Evolutionary conservation across 805 yeast species (phyloP).

Genomic region (Diddensiella santjacobensis): DNA sequence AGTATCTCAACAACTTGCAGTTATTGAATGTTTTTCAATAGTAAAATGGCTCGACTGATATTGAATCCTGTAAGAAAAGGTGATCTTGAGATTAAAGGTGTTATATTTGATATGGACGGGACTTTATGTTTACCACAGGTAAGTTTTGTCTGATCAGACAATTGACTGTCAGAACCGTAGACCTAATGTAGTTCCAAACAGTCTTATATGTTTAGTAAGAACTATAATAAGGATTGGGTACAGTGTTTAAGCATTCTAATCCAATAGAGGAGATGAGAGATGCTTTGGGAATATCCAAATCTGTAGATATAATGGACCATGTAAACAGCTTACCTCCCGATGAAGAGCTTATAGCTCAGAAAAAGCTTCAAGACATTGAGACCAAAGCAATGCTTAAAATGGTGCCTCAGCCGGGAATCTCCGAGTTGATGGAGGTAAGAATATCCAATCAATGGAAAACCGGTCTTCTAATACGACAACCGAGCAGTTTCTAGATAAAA

Average conservation of each 20-base stretch:
- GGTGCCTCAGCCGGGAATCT: conserved; percentile 47
- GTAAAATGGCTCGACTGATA: conserved; percentile 13
- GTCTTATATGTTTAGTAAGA: conserved; percentile 24
- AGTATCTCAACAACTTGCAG: no score
- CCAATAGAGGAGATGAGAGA: conserved; percentile 53
- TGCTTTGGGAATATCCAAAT: conserved; percentile 47
- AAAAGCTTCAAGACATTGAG: conserved; percentile 50
- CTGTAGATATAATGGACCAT: conserved; percentile 51
- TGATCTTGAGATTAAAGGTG: conserved; percentile 43
- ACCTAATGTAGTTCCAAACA: background rate
- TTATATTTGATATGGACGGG: conserved; percentile 79
- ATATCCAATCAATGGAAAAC: background rate
- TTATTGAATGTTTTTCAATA: no score
- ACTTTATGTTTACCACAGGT: conserved; percentile 64
- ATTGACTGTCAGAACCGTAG: background rate
- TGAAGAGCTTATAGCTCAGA: conserved; percentile 42
- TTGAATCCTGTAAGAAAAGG: conserved; percentile 19
- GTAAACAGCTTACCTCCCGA: conserved; percentile 43
- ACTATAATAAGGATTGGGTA: background rate
- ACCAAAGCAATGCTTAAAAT: conserved; percentile 58
- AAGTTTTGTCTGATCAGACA: conserved; percentile 10
- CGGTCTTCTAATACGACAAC: background rate
- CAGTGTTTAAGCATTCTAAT: no score
- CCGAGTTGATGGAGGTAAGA: conserved; percentile 37
- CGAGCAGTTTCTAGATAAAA: conserved; percentile 26